Evolutionary conservation across 139 green algal species (phyloP).

Genomic region (Coelastrella sp.): DNA sequence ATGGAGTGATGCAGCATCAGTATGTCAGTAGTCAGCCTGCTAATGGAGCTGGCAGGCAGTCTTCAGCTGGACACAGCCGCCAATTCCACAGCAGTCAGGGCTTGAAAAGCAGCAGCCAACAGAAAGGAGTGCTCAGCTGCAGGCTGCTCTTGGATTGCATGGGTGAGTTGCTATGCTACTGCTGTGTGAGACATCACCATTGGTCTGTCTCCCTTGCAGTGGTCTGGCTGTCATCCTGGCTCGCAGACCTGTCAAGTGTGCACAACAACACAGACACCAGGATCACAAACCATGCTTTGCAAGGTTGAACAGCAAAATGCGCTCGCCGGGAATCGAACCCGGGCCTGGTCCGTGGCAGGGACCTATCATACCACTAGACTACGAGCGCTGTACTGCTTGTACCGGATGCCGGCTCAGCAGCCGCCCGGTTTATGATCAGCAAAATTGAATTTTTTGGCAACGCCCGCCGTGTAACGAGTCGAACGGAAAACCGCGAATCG

Average conservation of each 20-base stretch:
- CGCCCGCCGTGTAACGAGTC: background rate
- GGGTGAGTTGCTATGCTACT: conserved; percentile 61
- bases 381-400: background rate
- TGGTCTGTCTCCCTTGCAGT: background rate
- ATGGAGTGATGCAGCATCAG: background rate
- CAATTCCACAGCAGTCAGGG: background rate
- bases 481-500: no score
- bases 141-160: conserved; percentile 93
- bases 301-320: no score
- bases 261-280: background rate
- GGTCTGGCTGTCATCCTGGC: background rate
- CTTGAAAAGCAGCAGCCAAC: background rate
- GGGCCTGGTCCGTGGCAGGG: background rate
- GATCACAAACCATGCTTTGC: no score
- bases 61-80: background rate
- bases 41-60: background rate
- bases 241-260: background rate
- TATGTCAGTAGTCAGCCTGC: background rate
- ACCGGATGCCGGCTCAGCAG: no score
- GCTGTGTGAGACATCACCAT: no score
- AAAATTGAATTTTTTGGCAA: no score
- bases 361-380: background rate
- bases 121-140: conserved; percentile 46
- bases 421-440: no score
- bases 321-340: background rate